Base-by-base conservation (phyloP, 2,329 filamentous ascomycete species). In the Cylindrodendrum hubeiense region DNA sequence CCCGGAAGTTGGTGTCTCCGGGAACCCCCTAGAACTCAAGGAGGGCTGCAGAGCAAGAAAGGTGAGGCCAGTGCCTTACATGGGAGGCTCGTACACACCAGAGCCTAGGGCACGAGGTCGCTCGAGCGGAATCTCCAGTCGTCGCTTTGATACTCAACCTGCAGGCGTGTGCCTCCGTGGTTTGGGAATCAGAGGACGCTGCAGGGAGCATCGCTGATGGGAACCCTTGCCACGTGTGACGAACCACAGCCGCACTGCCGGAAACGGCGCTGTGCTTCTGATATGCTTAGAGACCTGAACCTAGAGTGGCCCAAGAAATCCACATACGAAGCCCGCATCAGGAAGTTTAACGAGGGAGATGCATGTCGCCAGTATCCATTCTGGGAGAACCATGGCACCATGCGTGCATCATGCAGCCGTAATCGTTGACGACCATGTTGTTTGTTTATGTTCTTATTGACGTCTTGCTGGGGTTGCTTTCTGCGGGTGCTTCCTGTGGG, bases 151-250 rank as follows among this genome's bases (percentile, higher is more conserved):
- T 53, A 41, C 39, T 22, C 30, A 39, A 19, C 24, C 26, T 21
- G 30, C 39, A 24, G 24, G 41, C n/a, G n/a, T 13, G 30, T n/a
- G 33, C 39, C 33, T 39, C 47, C 34, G 30, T 46, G 22, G 60
- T 63, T 63, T 59, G 34, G 17, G 41, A 63, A 44, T 50, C 49
- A 63, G 49, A 63, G 33, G 19, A 3, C n/a, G 9, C 41, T 30
- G 22, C 67, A 63, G 55, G 54, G 61, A 58, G 41, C 52, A 67
- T 56, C 65, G 65, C 54, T 67, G 65, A 33, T 46, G 49, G 22
- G 8, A 28, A 55, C 22, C 49, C 61, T 60, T 63, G 58, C 33
- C 22, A 49, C 26, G 39, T 37, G 53, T 63, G 54, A 65, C 58
- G 65, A 67, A 65, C 57, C 34, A 56, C 53, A 58, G 49, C 50